A percentile compares a stretch with the other conserved stretches of the same genome.
Evolutionary conservation across 805 yeast species (phyloP).

Genomic region (Saturnispora halmiae): DNA sequence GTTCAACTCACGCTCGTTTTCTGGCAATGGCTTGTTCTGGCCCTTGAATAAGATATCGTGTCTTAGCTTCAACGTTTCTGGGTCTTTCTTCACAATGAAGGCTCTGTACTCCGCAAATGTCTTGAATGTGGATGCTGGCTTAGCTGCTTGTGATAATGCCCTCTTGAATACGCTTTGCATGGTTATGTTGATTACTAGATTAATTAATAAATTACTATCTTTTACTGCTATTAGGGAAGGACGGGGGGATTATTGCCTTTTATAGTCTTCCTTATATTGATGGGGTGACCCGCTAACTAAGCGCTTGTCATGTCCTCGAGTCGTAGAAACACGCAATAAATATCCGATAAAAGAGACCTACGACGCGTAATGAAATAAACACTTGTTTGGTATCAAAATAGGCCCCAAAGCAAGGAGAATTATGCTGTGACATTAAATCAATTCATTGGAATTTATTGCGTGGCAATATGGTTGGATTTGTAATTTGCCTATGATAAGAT

Average conservation of each 20-base stretch:
- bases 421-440: no score
- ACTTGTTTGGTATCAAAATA: no score
- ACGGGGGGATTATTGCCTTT: background rate
- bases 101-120: conserved; percentile 23
- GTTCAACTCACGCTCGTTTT: conserved; percentile 11
- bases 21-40: conserved; percentile 12
- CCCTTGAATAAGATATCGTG: conserved; percentile 14
- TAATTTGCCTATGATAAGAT: no score
- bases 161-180: no score
- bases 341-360: no score
- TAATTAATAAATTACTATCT: no score
- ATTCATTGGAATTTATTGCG: no score
- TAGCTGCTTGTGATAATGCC: background rate
- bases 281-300: background rate
- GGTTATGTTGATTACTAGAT: no score
- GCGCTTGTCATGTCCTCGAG: background rate
- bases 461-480: no score
- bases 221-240: background rate
- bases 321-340: no score
- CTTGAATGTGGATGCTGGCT: conserved; percentile 16
- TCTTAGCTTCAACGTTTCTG: conserved; percentile 15
- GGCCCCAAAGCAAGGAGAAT: no score
- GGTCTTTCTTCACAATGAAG: conserved; percentile 17
- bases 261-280: background rate
- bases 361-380: no score